phyloP scores from a whole-genome alignment of 75 land plant species.

The Pinus taeda region DNA sequence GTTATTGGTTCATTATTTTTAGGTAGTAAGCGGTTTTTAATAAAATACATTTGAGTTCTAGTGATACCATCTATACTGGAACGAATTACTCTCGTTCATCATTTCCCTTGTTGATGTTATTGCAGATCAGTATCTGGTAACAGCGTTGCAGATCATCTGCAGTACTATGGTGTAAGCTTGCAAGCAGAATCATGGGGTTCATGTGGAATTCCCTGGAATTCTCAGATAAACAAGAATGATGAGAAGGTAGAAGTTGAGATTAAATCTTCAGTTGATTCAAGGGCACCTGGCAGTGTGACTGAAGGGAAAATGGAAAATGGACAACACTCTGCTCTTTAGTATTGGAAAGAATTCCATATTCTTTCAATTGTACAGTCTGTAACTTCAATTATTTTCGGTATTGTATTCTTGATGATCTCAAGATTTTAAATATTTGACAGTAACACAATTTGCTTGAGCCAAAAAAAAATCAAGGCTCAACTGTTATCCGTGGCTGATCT shows the following conservation, averaged over 20 bases:
- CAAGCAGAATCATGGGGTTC: conserved; percentile 48
- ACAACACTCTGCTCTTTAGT: conserved; percentile 3
- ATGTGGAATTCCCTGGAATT: conserved; percentile 36
- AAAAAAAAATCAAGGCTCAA: neutral
- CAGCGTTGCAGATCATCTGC: conserved; percentile 77
- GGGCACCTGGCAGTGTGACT: neutral
- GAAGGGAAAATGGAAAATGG: neutral
- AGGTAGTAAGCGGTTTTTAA: too few relatives aligned
- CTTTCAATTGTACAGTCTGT: neutral
- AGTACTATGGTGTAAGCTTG: conserved; percentile 63
- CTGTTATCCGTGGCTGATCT: neutral
- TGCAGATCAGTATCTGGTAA: conserved; percentile 83
- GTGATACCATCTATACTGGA: too few relatives aligned
- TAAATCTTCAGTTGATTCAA: neutral
- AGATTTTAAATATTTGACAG: neutral
- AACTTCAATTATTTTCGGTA: neutral
- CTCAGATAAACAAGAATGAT: neutral
- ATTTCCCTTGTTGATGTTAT: conserved; percentile 8
- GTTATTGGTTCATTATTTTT: too few relatives aligned
- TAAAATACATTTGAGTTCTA: too few relatives aligned
- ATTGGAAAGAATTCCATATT: conserved; percentile 2
- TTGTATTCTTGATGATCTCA: neutral
- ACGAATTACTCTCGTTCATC: neutral
- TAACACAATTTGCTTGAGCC: neutral
- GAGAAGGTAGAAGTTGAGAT: neutral